Evolutionary conservation across 2,329 filamentous ascomycete species (phyloP).

Genomic region (Phaeoacremonium minimum): DNA sequence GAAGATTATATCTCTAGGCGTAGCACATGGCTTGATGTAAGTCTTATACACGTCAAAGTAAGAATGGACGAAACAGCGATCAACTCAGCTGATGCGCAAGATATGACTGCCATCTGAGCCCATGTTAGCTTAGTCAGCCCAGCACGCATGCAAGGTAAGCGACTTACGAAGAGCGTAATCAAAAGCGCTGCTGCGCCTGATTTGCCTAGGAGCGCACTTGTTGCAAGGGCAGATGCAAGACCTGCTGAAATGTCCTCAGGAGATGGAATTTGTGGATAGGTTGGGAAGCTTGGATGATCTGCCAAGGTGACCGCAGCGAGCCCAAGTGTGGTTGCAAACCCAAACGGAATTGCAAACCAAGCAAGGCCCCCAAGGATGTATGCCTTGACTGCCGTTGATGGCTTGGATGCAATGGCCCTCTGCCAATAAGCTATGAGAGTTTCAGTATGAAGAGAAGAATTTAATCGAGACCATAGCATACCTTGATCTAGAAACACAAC

Average conservation of each 20-base stretch:
- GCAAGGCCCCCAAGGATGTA: neutral
- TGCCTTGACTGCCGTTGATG: neutral
- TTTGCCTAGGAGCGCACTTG: neutral
- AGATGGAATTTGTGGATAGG: neutral
- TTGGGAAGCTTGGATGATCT: neutral
- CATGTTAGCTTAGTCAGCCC: too few relatives aligned
- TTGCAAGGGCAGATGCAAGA: neutral
- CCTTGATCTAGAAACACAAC: slow-evolving; percentile 1
- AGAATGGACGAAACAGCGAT: neutral
- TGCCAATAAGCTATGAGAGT: too few relatives aligned
- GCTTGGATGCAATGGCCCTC: neutral
- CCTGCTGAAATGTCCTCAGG: neutral
- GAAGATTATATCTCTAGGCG: too few relatives aligned
- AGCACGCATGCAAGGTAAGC: too few relatives aligned
- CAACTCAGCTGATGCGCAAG: neutral
- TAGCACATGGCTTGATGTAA: too few relatives aligned
- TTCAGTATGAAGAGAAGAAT: too few relatives aligned
- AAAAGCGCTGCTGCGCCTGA: neutral
- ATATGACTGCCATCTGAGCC: neutral
- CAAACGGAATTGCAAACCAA: slow-evolving; percentile 1
- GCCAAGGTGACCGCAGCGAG: neutral
- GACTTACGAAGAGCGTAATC: neutral
- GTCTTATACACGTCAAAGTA: too few relatives aligned
- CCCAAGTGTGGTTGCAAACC: neutral
- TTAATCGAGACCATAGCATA: too few relatives aligned